A percentile compares a stretch with the other conserved stretches of the same genome.
These are phyloP conservation scores for Sporothrix mexicana DNA, from an alignment of 2,329 filamentous ascomycete species.

Conservation along the genomic window DNA sequence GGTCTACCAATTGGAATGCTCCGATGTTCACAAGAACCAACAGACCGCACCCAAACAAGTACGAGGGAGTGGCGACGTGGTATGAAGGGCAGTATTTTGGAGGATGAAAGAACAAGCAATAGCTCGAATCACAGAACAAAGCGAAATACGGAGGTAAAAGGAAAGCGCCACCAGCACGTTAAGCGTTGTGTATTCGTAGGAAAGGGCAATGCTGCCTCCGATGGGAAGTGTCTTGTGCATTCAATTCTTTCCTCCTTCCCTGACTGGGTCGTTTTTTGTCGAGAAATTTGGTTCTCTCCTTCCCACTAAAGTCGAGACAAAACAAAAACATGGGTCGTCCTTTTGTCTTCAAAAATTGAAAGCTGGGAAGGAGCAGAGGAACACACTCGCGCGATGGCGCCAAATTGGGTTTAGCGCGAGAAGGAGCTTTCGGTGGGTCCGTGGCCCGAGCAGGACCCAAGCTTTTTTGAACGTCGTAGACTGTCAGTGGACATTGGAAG, in stretches of 20 bases:
- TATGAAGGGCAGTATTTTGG: background rate
- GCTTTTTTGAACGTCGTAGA: background rate
- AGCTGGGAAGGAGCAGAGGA: background rate
- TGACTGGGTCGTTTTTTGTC: no score
- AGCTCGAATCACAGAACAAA: background rate
- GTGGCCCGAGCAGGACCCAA: background rate
- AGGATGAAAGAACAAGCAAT: background rate
- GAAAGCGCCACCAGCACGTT: background rate
- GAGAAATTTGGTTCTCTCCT: no score
- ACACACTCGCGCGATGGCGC: background rate
- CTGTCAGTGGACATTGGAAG: no score
- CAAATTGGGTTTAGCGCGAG: slow-evolving; percentile 8
- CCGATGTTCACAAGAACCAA: background rate
- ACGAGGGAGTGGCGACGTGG: background rate
- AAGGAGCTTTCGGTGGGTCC: background rate
- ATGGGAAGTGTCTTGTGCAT: no score
- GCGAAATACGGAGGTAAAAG: background rate
- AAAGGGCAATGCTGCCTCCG: no score
- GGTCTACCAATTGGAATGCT: background rate
- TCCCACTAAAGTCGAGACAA: background rate
- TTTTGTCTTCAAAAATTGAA: background rate
- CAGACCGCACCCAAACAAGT: background rate
- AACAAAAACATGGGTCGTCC: background rate
- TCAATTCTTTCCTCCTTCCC: no score
- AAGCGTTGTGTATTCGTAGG: no score